Evolutionary conservation across 2,329 filamentous ascomycete genomes (phyloP), one percentile per base, ranked within the genome.

Genomic region (Scortechinia acanthostroma): DNA sequence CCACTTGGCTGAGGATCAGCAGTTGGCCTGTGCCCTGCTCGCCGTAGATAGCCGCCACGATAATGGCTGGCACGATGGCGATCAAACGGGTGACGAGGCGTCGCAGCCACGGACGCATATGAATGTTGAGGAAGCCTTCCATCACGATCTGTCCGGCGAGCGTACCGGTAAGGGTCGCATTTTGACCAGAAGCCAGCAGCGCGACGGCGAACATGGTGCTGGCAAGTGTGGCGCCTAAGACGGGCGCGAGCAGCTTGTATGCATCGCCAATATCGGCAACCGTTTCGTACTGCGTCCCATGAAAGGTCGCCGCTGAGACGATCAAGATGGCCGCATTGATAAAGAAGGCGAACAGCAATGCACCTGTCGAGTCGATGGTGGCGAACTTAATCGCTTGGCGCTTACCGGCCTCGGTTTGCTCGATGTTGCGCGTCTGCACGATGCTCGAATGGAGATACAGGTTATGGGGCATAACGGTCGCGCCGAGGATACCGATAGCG

Each of bases 31-130:
- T 69, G 0, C 88, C 88, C 0, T 77, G 61, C 19, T 77, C 75
- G 0, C 89, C 89, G 0, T 93, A 80, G 0, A 87, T 84, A 0
- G 76, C 89, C 0, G 89, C 89, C 48, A 95, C 89, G 56, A 93
- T 80, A 60, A 95, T 89, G 48, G 78, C 83, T 0, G 89, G 89
- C 1, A 82, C 82, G 59, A 95, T 90, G 55, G 84, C 88, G 58
- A 95, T 87, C 43, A 75, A 78, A 21, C 89, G 77, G 0, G 89
- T 94, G 43, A 91, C 63, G 3, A 94, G 73, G 10, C 89, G 76
- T 2, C 89, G 82, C 6, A 91, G 55, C 89, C 89, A 95, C 0
- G 89, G 89, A 49, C 73, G 72, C 22, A 91, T 63, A 3, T 66
- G 78, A 86, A 88, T 90, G 42, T 80, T 78, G 40, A 95, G 61